phyloP scores from a whole-genome alignment of 2,329 filamentous ascomycete genomes.

The Chrysosporium keratinophilum region DNA sequence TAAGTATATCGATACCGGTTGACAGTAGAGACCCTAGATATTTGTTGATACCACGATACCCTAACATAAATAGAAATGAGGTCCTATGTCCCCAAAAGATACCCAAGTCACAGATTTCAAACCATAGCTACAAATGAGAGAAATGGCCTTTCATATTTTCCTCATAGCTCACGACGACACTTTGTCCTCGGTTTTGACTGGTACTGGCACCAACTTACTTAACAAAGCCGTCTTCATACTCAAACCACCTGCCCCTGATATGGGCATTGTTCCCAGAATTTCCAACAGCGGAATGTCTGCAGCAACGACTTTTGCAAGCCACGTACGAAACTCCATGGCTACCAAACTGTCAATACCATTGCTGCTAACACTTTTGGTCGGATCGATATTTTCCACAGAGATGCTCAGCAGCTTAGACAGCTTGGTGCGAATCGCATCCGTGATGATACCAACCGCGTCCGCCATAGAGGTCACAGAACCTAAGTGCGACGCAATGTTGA shows the following conservation, averaged over 20 bases:
- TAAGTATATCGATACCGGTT: too few relatives aligned
- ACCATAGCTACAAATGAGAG: too few relatives aligned
- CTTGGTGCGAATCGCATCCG: slow-evolving; percentile 8
- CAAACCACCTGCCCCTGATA: slow-evolving; percentile 1
- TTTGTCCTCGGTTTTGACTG: slow-evolving; percentile 1
- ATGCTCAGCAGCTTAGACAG: slow-evolving; percentile 11
- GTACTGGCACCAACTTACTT: slow-evolving; percentile 5
- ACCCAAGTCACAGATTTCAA: background rate
- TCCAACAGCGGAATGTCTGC: slow-evolving; percentile 19
- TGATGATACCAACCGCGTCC: slow-evolving; percentile 1
- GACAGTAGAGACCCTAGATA: too few relatives aligned
- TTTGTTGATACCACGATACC: too few relatives aligned
- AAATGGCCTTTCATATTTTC: too few relatives aligned
- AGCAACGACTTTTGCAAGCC: slow-evolving; percentile 21
- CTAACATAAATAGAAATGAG: background rate
- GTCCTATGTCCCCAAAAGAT: background rate
- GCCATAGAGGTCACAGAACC: background rate
- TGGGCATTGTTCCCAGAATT: slow-evolving; percentile 15
- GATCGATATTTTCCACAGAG: slow-evolving; percentile 13
- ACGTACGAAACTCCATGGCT: slow-evolving; percentile 26
- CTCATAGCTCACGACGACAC: background rate
- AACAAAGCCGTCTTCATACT: slow-evolving; percentile 5
- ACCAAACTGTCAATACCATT: slow-evolving; percentile 24
- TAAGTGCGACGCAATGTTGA: slow-evolving; percentile 7
- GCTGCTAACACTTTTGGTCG: slow-evolving; percentile 10